A percentile compares a stretch with the other conserved stretches of the same genome.
phyloP scores from a whole-genome alignment of 495 filamentous ascomycete species.

The Letharia lupina region DNA sequence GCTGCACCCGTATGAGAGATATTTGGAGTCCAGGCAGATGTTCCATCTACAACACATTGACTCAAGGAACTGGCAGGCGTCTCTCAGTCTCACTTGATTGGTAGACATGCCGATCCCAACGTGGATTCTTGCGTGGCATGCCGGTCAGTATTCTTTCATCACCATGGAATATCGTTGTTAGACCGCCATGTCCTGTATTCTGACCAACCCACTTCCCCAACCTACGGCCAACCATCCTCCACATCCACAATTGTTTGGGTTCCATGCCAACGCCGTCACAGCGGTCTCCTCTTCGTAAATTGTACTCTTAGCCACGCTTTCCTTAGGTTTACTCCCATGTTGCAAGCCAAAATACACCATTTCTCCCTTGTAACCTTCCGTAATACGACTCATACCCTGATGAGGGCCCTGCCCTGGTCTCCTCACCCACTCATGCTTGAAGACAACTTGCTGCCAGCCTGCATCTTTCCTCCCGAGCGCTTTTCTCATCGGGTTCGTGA shows the following conservation, averaged over 20 bases:
- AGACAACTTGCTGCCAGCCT: constrained; percentile 54
- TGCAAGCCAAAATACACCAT: constrained; percentile 29
- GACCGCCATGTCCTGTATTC: constrained; percentile 57
- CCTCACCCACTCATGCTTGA: constrained; percentile 50
- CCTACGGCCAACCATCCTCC: constrained; percentile 60
- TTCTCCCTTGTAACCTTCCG: constrained; percentile 50
- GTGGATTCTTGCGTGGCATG: neutral
- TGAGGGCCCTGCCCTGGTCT: constrained; percentile 38
- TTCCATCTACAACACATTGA: neutral
- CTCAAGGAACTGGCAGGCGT: neutral
- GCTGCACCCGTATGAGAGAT: neutral
- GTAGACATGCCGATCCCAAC: neutral
- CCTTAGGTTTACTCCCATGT: constrained; percentile 27
- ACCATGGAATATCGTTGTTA: neutral
- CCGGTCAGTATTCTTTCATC: neutral
- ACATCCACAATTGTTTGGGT: constrained; percentile 54
- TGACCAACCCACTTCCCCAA: constrained; percentile 52
- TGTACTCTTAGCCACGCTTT: constrained; percentile 38
- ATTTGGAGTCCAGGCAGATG: neutral
- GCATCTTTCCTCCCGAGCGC: constrained; percentile 45
- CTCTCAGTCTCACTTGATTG: neutral
- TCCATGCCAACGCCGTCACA: constrained; percentile 54
- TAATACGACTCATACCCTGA: constrained; percentile 45
- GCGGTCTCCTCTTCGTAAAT: constrained; percentile 52
- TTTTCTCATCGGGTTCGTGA: constrained; percentile 49